A percentile compares a stretch with the other conserved stretches of the same genome.
These are phyloP conservation scores for Setaria italica DNA, from an alignment of 202 grass and related monocot genomes.

Conservation along the genomic window DNA sequence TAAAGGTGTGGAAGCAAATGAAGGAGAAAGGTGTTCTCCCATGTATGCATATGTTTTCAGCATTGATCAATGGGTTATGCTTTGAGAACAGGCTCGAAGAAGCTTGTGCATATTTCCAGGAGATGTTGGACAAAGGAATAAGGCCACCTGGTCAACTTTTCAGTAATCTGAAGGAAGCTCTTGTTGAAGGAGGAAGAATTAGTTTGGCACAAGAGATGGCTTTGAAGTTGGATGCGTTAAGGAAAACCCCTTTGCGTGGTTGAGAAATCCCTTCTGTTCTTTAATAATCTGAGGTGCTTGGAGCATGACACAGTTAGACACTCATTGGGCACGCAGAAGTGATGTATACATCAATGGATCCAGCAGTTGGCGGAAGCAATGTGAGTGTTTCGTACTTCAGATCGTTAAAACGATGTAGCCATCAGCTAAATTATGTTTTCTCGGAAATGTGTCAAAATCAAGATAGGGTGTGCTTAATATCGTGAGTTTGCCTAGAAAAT, in stretches of 20 bases:
- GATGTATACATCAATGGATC: not conserved
- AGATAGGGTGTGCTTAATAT: not conserved
- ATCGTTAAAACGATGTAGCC: not conserved
- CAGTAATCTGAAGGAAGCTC: conserved; percentile 74
- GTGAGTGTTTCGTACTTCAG: not conserved
- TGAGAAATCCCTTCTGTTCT: conserved; percentile 43
- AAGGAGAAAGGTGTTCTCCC: conserved; percentile 73
- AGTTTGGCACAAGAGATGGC: conserved; percentile 71
- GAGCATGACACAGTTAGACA: not conserved
- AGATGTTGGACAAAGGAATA: conserved; percentile 90
- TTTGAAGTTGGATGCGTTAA: conserved; percentile 59
- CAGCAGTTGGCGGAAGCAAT: not conserved
- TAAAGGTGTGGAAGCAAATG: conserved; percentile 83
- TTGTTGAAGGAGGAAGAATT: conserved; percentile 66
- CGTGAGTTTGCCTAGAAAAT: no score
- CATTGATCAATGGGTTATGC: conserved; percentile 83
- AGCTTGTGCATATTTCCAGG: conserved; percentile 78
- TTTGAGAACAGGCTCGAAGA: conserved; percentile 79
- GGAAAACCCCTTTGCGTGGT: conserved; percentile 56
- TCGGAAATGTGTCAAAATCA: not conserved
- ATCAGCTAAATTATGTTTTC: not conserved
- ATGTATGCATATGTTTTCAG: conserved; percentile 88
- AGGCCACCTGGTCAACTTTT: conserved; percentile 79
- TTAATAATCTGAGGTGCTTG: not conserved
- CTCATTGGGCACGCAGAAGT: not conserved